Conservation (phyloP, 1,139 yeast genomes). For the Eremothecium gossypii region DNA sequence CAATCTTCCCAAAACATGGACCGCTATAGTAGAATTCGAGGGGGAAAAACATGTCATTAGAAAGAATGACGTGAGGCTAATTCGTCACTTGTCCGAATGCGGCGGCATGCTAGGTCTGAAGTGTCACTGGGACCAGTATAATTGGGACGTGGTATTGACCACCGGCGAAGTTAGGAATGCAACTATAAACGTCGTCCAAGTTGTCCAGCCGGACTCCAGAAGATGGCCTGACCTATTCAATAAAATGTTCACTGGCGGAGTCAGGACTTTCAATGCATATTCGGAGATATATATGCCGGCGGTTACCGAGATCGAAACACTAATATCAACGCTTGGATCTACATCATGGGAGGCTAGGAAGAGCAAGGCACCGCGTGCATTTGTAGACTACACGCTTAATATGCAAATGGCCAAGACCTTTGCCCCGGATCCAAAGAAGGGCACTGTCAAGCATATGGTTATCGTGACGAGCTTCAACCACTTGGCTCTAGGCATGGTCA, state of each 20-base stretch:
- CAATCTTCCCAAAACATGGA: conserved; percentile 2
- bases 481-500: conserved; percentile 14
- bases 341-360: conserved; percentile 6
- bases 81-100: not conserved
- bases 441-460: conserved; percentile 10
- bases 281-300: conserved; percentile 5
- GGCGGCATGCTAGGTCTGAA: not conserved
- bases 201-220: conserved; percentile 5
- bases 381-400: conserved; percentile 19
- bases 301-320: conserved; percentile 3
- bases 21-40: conserved; percentile 1
- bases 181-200: conserved; percentile 1
- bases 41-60: conserved; percentile 1
- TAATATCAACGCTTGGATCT: conserved; percentile 10
- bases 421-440: conserved; percentile 9
- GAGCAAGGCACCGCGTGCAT: conserved; percentile 8
- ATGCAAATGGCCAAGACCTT: conserved; percentile 13
- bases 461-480: conserved; percentile 28
- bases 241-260: conserved; percentile 3
- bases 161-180: conserved; percentile 1
- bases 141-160: conserved; percentile 1
- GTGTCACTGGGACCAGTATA: conserved; percentile 3
- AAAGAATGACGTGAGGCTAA: conserved; percentile 1
- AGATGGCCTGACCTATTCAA: conserved; percentile 5
- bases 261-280: conserved; percentile 3